Evolutionary conservation across 2,329 filamentous ascomycete species (phyloP), one percentile per base, ranked within the genome.

Genomic region (Tolypocladium tropicale): DNA sequence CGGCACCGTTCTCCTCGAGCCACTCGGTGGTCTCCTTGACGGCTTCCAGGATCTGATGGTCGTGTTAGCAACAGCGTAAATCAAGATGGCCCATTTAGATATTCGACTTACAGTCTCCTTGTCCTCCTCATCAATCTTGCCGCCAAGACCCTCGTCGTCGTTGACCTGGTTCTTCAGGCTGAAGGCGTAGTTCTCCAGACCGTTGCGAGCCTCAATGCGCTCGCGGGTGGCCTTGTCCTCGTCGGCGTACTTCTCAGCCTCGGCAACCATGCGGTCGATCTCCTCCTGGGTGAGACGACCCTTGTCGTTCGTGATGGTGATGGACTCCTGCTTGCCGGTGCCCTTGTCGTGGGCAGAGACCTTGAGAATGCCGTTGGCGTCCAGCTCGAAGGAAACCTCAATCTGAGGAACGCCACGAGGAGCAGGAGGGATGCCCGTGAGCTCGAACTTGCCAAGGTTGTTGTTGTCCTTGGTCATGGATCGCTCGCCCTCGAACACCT

Each of bases 281-380:
- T 99, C 94, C 66, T 99, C 94, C 69, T 88, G 88, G 67, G 88
- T 91, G 54, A 99, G 87, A 74, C 94, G 93, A 65, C 94, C 94
- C 86, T 97, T 97, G 79, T 99, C 94, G 79, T 99, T 97, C 78
- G 89, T 97, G 73, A 99, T 99, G 67, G 94, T 97, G 75, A 99
- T 97, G 61, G 88, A 91, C 82, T 99, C 91, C 61, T 83, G 85
- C 84, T 97, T 96, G 75, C 94, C 94, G 68, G 93, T 96, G 72
- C 92, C 94, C 88, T 97, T 97, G 77, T 99, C 94, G 69, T 89
- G 86, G 64, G 94, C 94, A 63, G 89, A 90, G 61, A 99, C 94
- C 82, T 95, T 93, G 64, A 99, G 85, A 67, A 99, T 96, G 80
- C 94, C 93, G 77, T 99, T 97, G 80, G 91, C 92, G 68, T 99